Percentiles rank a stretch among this genome's conserved stretches.
Conservation (phyloP, 768 basidiomycete species). For the Lepiota brunneoincarnata region DNA sequence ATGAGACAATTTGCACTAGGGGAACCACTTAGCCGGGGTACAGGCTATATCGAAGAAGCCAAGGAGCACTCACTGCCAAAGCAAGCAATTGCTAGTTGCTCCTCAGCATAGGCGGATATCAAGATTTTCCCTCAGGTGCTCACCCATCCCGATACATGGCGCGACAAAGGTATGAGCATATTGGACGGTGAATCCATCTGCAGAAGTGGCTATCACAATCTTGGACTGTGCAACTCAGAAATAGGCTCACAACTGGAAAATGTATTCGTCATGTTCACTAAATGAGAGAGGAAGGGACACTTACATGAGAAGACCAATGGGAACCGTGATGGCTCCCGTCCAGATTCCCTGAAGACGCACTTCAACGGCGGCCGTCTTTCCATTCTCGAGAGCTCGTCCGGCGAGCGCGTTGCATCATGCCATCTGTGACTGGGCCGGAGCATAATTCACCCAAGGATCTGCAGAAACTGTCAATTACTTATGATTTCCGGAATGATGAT, state of each 20-base stretch:
- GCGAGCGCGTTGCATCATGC: conserved; percentile 33
- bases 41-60: not conserved
- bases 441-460: conserved; percentile 34
- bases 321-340: conserved; percentile 35
- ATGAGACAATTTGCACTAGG: conserved; percentile 33
- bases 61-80: conserved; percentile 29
- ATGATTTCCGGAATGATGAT: not conserved
- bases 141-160: conserved; percentile 37
- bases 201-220: not conserved
- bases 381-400: conserved; percentile 21
- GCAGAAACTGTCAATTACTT: not conserved
- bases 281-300: conserved; percentile 2
- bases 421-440: conserved; percentile 34
- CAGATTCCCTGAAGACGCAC: conserved; percentile 37
- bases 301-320: conserved; percentile 32
- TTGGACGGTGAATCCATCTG: conserved; percentile 34
- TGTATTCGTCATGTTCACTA: not conserved
- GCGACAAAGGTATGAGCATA: conserved; percentile 32
- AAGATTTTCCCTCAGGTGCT: conserved; percentile 6
- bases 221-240: not conserved
- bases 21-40: not conserved
- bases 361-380: conserved; percentile 26
- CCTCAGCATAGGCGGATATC: not conserved
- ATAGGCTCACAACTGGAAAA: not conserved
- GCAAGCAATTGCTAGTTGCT: conserved; percentile 28